Base-by-base conservation (phyloP, 805 yeast genomes). In the Sungouiozyma intestinalis region DNA sequence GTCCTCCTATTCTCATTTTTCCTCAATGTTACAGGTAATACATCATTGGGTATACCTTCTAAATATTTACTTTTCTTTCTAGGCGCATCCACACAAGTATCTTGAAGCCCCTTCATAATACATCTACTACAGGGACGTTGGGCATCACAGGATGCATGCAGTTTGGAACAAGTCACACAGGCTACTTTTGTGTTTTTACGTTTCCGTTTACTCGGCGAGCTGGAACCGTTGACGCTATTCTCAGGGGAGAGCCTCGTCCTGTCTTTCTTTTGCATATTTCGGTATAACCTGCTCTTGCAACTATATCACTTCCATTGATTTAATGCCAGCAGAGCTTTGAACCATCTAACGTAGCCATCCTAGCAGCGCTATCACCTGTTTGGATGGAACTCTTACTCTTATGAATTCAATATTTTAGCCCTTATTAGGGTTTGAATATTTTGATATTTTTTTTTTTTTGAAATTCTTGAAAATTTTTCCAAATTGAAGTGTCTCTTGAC, bases 81-180 rank as follows among this genome's bases (percentile, higher is more conserved):
- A 2, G 92, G 92, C 4, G 96, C 96, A 64, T 92, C 97, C 27
- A 75, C 76, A 64, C 97, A 90, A 0, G 84, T 69, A 14, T 66
- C 73, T 1, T 71, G 73, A 14, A 86, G 63, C 0, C 88, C 90
- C 53, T 86, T 70, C 21, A 68, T 69, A 3, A 81, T 59, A 60
- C 98, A 90, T 39, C 95, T 62, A 42, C 72, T 71, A 54, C 98
- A 90, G 0, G 95, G 95, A 33, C 95, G 74, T 57, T 61, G 59
- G 19, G 79, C 75, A 52, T 88, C 96, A 61, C 98, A 90, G 0
- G 97, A 85, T 70, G 88, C 76, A 60, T 90, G 98, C 2, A 94
- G 84, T 52, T 78, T 76, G 46, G 88, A 87, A 57, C 98, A 90
- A 63, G 88, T 92, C 34, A 76, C 75, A 52, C 98, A 90, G 4